phyloP scores from a whole-genome alignment of 768 basidiomycete genomes.

The Podaxis mareebaensis region DNA sequence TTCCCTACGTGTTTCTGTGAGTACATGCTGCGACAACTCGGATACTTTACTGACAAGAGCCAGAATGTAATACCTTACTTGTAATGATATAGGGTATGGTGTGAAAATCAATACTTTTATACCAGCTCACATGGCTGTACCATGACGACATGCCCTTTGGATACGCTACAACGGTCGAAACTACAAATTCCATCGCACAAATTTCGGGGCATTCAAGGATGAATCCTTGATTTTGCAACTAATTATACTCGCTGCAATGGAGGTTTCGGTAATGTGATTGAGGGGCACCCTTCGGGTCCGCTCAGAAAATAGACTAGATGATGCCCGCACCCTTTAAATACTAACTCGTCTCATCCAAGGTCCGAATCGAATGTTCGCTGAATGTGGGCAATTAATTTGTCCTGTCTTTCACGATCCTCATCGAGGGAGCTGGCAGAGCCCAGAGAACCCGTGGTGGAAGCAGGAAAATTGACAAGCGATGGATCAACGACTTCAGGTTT shows the following conservation, averaged over 20 bases:
- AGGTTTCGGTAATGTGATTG: slow-evolving; percentile 1
- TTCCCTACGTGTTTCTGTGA: neutral
- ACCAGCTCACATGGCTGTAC: slow-evolving; percentile 5
- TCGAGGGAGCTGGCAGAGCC: neutral
- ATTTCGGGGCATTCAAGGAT: slow-evolving; percentile 11
- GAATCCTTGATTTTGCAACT: neutral
- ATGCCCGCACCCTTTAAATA: neutral
- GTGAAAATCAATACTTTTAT: slow-evolving; percentile 11
- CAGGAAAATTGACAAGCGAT: neutral
- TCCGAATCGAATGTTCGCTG: neutral
- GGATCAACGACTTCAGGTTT: neutral
- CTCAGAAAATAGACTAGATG: slow-evolving; percentile 9
- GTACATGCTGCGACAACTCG: neutral
- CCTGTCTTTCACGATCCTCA: neutral
- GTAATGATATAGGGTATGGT: slow-evolving; percentile 4
- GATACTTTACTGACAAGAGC: slow-evolving; percentile 2
- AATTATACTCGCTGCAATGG: slow-evolving; percentile 1
- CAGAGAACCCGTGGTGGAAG: neutral
- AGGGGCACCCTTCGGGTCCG: neutral
- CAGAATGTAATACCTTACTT: slow-evolving; percentile 12
- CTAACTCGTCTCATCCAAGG: too few species aligned
- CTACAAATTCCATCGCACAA: slow-evolving; percentile 2
- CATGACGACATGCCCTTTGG: neutral
- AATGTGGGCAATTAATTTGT: neutral
- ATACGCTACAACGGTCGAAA: neutral